Conservation (phyloP, 2,329 filamentous ascomycete genomes). For the Alternaria sp. region DNA sequence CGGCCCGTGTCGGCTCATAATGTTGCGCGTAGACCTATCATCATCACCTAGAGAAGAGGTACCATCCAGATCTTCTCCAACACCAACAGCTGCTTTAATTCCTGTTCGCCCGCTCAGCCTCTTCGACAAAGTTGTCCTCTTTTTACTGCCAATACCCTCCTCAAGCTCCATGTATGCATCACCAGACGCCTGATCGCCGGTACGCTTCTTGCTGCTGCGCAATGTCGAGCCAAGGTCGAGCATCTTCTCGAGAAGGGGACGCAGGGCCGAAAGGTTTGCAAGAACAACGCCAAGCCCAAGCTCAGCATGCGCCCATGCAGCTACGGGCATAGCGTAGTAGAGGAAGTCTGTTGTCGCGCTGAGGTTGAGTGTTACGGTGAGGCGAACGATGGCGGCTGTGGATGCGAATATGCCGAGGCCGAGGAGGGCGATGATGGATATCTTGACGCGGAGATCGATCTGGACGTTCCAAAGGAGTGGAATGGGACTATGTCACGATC, state of each 20-base stretch:
- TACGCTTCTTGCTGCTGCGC: conserved; percentile 3
- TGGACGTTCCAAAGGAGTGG: conserved; percentile 30
- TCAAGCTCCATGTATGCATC: conserved; percentile 15
- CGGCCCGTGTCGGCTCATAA: neutral
- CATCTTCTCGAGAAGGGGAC: conserved; percentile 17
- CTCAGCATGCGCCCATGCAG: conserved; percentile 19
- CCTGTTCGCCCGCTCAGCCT: neutral
- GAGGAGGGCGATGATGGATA: conserved; percentile 23
- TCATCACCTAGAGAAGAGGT: neutral
- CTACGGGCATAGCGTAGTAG: conserved; percentile 19
- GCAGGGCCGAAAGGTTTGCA: conserved; percentile 18
- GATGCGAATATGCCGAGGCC: conserved; percentile 23
- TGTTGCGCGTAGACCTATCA: neutral
- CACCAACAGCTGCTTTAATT: neutral
- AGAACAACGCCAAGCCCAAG: conserved; percentile 16
- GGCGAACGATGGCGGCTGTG: conserved; percentile 41
- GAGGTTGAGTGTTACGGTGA: conserved; percentile 45
- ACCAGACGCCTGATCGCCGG: conserved; percentile 4
- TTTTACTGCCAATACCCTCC: neutral
- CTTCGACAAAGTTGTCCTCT: neutral
- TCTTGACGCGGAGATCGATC: conserved; percentile 26
- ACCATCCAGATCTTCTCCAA: neutral
- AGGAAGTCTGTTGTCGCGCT: conserved; percentile 16
- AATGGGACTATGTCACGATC: conserved; percentile 8
- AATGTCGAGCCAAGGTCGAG: conserved; percentile 14